Evolutionary conservation across 371 early-diverging fungal genomes (phyloP).

Genomic region (Syncephalis fuscata): DNA sequence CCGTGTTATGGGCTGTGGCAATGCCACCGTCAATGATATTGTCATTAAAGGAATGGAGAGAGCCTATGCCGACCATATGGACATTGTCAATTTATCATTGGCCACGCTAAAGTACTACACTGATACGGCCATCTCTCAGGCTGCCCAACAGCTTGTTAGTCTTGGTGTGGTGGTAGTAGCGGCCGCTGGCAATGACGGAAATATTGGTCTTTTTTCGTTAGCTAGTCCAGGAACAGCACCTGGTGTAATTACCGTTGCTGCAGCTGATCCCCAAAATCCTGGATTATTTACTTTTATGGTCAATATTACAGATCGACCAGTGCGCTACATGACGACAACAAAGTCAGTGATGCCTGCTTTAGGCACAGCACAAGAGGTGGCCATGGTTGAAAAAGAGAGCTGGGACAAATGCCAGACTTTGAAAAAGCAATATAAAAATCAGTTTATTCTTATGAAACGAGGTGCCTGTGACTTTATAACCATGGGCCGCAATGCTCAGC

Average conservation of each 20-base stretch:
- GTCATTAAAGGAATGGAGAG: constrained; percentile 41
- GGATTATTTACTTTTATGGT: no score
- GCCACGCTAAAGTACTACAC: constrained; percentile 29
- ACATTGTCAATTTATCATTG: constrained; percentile 47
- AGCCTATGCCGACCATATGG: constrained; percentile 36
- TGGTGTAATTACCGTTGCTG: constrained; percentile 52
- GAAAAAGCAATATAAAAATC: no score
- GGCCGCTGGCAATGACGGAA: constrained; percentile 59
- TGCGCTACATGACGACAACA: no score
- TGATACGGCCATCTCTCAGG: constrained; percentile 20
- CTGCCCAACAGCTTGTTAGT: constrained; percentile 18
- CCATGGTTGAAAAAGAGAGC: no score
- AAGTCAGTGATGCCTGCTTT: no score
- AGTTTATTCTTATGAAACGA: no score
- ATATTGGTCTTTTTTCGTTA: constrained; percentile 36
- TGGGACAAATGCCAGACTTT: no score
- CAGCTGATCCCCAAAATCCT: no score
- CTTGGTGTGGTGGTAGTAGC: constrained; percentile 24
- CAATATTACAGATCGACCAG: no score
- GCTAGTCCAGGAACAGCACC: constrained; percentile 39
- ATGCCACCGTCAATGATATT: constrained; percentile 27
- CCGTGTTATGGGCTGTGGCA: constrained; percentile 43
- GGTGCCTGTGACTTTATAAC: no score
- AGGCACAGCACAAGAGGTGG: no score
- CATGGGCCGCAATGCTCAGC: no score